These are phyloP conservation scores for Venturia asperata DNA, from an alignment of 2,329 filamentous ascomycete species.

Conservation along the genomic window DNA sequence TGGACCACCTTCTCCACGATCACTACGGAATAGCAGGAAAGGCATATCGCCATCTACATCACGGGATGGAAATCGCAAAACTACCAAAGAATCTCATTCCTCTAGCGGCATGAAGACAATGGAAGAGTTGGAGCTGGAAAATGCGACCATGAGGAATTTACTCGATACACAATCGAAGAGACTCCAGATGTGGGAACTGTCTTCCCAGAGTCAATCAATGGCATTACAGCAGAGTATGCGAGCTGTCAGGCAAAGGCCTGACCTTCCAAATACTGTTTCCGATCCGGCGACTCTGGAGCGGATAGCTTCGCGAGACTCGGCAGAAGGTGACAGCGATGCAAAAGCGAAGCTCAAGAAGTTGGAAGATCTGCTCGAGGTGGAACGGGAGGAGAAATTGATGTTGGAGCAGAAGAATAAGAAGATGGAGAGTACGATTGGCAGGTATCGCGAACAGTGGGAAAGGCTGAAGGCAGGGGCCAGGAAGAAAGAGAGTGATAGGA, in stretches of 20 bases:
- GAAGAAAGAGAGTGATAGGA: conserved; percentile 17
- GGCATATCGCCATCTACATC: conserved; percentile 29
- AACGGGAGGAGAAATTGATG: conserved; percentile 54
- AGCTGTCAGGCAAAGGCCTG: conserved; percentile 19
- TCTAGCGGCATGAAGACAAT: conserved; percentile 53
- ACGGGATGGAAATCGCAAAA: conserved; percentile 20
- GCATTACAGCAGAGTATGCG: conserved; percentile 53
- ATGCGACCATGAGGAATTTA: conserved; percentile 74
- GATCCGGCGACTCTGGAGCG: conserved; percentile 12
- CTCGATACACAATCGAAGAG: conserved; percentile 80
- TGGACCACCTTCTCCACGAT: conserved; percentile 40
- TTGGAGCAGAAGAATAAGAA: conserved; percentile 57
- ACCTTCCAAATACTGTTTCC: conserved; percentile 12
- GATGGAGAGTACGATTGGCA: conserved; percentile 45
- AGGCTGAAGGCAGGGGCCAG: conserved; percentile 59
- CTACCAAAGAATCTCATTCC: conserved; percentile 28
- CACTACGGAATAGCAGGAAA: conserved; percentile 32
- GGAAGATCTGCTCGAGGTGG: conserved; percentile 48
- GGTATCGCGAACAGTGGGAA: conserved; percentile 61
- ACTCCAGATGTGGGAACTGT: conserved; percentile 88
- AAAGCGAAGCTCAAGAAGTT: conserved; percentile 24
- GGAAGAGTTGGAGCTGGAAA: conserved; percentile 86
- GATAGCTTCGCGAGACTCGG: conserved; percentile 1
- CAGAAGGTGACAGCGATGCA: neutral
- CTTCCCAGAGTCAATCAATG: conserved; percentile 78